Conservation (phyloP, 345 rosid species). For the Eutrema japonicum region DNA sequence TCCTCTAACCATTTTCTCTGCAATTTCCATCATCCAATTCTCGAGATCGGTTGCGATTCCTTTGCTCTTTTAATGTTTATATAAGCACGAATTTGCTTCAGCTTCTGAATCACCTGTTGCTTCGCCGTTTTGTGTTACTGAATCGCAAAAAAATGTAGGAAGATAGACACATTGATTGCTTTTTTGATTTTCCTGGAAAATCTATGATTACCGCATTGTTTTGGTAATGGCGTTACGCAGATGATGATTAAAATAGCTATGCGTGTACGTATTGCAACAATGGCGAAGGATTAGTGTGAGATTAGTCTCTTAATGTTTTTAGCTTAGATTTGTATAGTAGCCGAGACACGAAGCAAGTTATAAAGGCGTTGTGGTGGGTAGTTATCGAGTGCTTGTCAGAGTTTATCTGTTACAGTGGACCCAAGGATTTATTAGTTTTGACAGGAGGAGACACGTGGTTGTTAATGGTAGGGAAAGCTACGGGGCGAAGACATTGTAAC, state of each 20-base stretch:
- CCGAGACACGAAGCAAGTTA: slow-evolving; percentile 37
- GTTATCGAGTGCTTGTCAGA: slow-evolving; percentile 23
- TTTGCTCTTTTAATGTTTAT: slow-evolving; percentile 5
- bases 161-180: not conserved
- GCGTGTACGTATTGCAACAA: slow-evolving; percentile 30
- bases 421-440: slow-evolving; percentile 25
- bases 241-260: not conserved
- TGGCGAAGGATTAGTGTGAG: too few species aligned
- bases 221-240: slow-evolving; percentile 15
- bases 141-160: not conserved
- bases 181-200: not conserved
- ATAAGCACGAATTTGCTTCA: slow-evolving; percentile 12
- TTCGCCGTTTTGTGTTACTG: slow-evolving; percentile 42
- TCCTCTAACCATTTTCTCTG: slow-evolving; percentile 25
- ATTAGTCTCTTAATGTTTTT: too few species aligned
- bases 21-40: not conserved
- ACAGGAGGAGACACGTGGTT: slow-evolving; percentile 37
- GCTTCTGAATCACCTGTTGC: slow-evolving; percentile 34
- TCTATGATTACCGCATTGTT: slow-evolving; percentile 8
- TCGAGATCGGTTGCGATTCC: not conserved
- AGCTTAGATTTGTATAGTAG: not conserved
- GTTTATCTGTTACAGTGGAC: slow-evolving; percentile 31
- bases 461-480: slow-evolving; percentile 23
- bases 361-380: slow-evolving; percentile 19
- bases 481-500: too few species aligned